Evolutionary conservation across 2,329 filamentous ascomycete genomes (phyloP).

Genomic region (Trichophyton rubrum): DNA sequence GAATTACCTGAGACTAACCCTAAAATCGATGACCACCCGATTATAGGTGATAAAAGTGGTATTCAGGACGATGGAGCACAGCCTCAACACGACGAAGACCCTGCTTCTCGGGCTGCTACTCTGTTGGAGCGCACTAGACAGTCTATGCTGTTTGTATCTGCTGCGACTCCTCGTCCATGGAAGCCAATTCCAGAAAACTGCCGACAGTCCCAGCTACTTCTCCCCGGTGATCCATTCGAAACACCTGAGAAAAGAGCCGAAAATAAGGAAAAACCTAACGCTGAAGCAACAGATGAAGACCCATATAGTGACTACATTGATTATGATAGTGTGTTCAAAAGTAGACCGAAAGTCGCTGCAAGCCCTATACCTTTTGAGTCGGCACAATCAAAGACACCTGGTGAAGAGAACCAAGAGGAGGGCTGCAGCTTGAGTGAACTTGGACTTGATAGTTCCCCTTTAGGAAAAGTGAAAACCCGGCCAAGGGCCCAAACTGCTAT

Average conservation of each 20-base stretch:
- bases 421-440: neutral
- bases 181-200: constrained; percentile 15
- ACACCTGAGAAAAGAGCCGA: constrained; percentile 32
- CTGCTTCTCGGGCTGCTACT: constrained; percentile 23
- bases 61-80: neutral
- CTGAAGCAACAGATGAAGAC: neutral
- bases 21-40: neutral
- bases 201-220: constrained; percentile 28
- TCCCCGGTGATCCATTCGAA: constrained; percentile 46
- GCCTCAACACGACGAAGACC: constrained; percentile 6
- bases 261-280: constrained; percentile 1
- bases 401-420: constrained; percentile 7
- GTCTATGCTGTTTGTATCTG: constrained; percentile 57
- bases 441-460: constrained; percentile 9
- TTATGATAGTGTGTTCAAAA: constrained; percentile 73
- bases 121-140: constrained; percentile 68
- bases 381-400: constrained; percentile 8
- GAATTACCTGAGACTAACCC: neutral
- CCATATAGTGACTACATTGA: constrained; percentile 49
- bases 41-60: neutral
- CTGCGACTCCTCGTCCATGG: constrained; percentile 15
- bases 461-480: constrained; percentile 1
- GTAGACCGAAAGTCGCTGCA: constrained; percentile 63
- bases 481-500: neutral
- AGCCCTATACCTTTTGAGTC: constrained; percentile 46